Base-by-base conservation (phyloP, 2,329 filamentous ascomycete genomes). In the Microthyrium microscopicum region DNA sequence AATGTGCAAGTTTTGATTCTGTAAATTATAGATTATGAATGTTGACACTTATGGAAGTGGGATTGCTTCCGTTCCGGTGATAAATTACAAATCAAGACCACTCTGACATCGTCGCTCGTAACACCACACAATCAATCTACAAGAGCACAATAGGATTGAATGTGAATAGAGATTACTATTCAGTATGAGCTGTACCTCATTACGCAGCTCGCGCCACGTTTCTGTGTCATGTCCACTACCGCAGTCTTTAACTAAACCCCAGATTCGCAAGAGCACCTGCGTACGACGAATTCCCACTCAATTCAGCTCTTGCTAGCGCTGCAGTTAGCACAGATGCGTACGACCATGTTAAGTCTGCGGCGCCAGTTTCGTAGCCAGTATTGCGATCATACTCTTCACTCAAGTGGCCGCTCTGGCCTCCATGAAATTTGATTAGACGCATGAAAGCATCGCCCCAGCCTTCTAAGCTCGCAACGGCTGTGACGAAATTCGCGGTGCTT, bases 371-470 rank as follows among this genome's bases (percentile, higher is more conserved):
- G 4, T 34, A 19, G 5, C 50, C 50, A 12, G 39, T 42, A 17
- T 45, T 39, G 3, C 50, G 41, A 29, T 53, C 46, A 37, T 44
- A 51, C 41, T 53, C 46, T 36, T 53, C 50, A 1, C 45, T 27
- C 20, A 52, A 31, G 17, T 42, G 39, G 3, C 46, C 44, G 29
- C 44, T 40, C 4, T 39, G 34, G 2, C 48, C 48, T 3, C 46
- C 46, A 29, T 52, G 47, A 31, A 44, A 45, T 40, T 52, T 51
- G 31, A 51, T 39, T 4, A 45, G 44, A 5, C 48, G 43, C 40
- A 52, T 43, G 35, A 51, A 53, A 1, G 49, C 50, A 38, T 53
- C 50, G 22, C 46, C 50, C 48, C 49, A 53, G 19, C 49, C 49
- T 20, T 49, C 36, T 16, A 52, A 27, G 9, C 44, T 41, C 6